Evolutionary conservation across 2,329 filamentous ascomycete genomes (phyloP), one percentile per base, ranked within the genome.

Genomic region (Periconia sp.): DNA sequence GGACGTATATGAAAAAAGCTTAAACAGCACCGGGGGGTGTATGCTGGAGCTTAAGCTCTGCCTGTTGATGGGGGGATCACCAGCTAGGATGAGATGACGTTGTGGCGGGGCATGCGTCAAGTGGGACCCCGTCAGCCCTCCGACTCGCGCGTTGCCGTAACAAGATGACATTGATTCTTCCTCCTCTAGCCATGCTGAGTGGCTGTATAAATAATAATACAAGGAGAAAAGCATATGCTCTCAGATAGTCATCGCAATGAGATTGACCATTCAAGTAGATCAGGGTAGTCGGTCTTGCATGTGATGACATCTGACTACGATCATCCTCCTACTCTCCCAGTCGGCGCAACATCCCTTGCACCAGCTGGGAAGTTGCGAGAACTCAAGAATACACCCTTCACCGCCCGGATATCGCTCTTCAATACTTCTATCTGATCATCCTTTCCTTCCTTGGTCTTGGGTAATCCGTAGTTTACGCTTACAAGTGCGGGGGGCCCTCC

Each of bases 361-460:
- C 63, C 65, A 35, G 57, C 56, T 3, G 67, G 86, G 54, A 92
- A 92, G 57, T 83, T 88, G 59, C 86, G 82, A 4, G 88, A 82
- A 59, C 84, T 89, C 42, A 95, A 69, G 54, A 94, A 73, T 9
- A 89, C 81, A 1, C 89, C 89, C 74, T 95, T 95, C 29, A 94
- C 82, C 43, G 87, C 80, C 52, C 89, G 76, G 37, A 95, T 92
- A 48, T 86, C 88, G 52, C 83, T 83, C 71, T 88, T 88, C 15
- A 88, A 77, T 62, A 81, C 83, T 50, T 83, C 83, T 57, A 90
- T 84, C 69, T 88, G 86, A 68, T 92, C 88, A 18, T 79, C 75
- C 53, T 79, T 76, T 48, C 84, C 79, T 21, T 80, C 79, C 56
- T 83, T 83, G 36, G 70, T 68, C 32, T 52, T 56, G 1, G 56